Percentiles rank a stretch among this genome's conserved stretches.
Evolutionary conservation across 768 basidiomycete genomes (phyloP).

Genomic region (Mycena chlorophos): DNA sequence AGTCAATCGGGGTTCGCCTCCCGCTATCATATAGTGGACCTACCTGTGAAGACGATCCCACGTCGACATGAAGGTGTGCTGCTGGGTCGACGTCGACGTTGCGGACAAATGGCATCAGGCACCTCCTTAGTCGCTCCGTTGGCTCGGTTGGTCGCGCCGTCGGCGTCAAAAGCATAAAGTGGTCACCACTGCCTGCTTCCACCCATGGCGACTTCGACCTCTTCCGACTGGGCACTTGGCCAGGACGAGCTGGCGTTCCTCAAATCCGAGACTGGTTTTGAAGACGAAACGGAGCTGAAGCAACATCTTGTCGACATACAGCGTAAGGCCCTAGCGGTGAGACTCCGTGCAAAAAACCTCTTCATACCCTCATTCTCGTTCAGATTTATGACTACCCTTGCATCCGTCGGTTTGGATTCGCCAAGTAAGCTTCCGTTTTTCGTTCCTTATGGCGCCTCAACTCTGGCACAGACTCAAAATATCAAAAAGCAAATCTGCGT

Average conservation of each 20-base stretch:
- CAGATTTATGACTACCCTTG: constrained; percentile 35
- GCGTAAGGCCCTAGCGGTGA: constrained; percentile 35
- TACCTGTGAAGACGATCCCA: no score
- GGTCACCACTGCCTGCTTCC: no score
- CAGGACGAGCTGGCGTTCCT: constrained; percentile 36
- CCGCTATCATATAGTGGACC: no score
- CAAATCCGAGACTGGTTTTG: constrained; percentile 37
- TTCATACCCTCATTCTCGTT: neutral
- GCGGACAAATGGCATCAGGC: no score
- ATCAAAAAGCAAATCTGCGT: constrained; percentile 24
- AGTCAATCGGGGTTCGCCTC: neutral
- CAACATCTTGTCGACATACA: constrained; percentile 42
- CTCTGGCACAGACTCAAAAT: constrained; percentile 6
- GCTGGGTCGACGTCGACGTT: no score
- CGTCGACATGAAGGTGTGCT: no score
- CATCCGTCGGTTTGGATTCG: constrained; percentile 32
- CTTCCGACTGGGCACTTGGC: constrained; percentile 25
- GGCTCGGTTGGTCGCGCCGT: no score
- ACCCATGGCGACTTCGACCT: neutral
- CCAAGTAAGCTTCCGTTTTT: constrained; percentile 22
- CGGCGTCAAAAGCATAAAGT: no score
- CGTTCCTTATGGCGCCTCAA: neutral
- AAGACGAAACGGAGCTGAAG: constrained; percentile 38
- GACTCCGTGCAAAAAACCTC: neutral
- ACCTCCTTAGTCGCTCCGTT: no score